Evolutionary conservation across 2,329 filamentous ascomycete species (phyloP), one percentile per base, ranked within the genome.

Genomic region (Penicillium polonicum): DNA sequence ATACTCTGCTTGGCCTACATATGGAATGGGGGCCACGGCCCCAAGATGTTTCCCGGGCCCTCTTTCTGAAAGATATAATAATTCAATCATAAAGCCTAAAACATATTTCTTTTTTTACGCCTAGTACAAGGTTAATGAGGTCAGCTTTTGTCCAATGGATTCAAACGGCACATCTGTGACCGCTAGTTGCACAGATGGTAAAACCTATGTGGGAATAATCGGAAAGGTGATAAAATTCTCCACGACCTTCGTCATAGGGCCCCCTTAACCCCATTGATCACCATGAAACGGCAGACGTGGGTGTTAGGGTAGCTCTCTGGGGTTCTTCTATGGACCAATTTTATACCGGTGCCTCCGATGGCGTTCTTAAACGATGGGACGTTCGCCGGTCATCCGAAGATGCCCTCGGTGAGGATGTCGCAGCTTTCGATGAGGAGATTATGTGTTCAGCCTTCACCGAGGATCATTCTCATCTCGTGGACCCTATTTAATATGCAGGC

Each of bases 261-360:
- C 0, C 79, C 0, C 64, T 85, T 1, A 79, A 78, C 57, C 78
- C 82, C 4, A 70, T 84, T 5, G 64, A 72, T 51, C 66, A 72
- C 25, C 64, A 64, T 21, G 85, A 86, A 61, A 62, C 78, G 17
- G 76, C 76, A 5, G 85, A 87, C 60, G 82, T 83, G 7, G 85
- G 85, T 1, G 79, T 87, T 0, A 79, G 81, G 19, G 80, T 85
- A 60, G 76, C 84, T 3, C 76, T 83, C 0, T 88, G 85, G 85
- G 83, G 81, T 7, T 70, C 79, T 4, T 78, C 76, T 5, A 73
- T 78, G 19, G 77, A 78, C 7, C 75, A 82, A 1, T 75, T 87
- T 8, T 86, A 83, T 67, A 85, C 82, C 25, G 85, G 84, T 17
- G 82, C 82, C 5, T 86, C 84, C 5, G 85, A 88, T 66, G 85